Conservation (phyloP, 345 rosid genomes). For the Populus davidiana region DNA sequence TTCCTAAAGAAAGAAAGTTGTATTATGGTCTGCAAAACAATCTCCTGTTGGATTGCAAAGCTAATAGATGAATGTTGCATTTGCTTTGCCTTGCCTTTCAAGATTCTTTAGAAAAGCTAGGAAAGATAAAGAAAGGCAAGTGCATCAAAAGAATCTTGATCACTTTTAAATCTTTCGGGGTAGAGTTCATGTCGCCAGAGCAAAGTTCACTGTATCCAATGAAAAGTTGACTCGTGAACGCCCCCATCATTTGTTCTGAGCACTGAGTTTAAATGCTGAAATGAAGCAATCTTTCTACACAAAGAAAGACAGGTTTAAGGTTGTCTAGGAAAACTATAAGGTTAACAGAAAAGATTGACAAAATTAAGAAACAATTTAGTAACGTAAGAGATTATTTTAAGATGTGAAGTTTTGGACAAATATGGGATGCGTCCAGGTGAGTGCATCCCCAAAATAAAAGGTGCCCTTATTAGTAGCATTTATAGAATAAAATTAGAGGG, state of each 20-base stretch:
- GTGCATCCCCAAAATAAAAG: not conserved
- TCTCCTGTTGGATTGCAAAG: not conserved
- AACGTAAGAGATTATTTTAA: not conserved
- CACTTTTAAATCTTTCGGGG: not conserved
- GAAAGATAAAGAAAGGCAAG: not conserved
- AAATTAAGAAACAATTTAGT: not conserved
- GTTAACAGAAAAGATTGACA: not conserved
- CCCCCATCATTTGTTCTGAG: not conserved
- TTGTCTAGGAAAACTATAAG: not conserved
- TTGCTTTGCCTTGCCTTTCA: not conserved
- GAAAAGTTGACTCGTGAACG: not conserved
- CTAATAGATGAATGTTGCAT: not conserved
- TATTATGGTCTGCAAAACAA: not conserved
- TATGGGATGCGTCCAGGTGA: not conserved
- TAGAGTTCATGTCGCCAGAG: not conserved
- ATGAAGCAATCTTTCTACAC: not conserved
- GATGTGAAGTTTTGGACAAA: not conserved
- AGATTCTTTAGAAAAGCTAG: not conserved
- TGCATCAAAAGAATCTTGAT: not conserved
- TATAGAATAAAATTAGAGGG: not conserved
- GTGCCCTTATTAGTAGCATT: not conserved
- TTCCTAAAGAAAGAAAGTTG: not conserved
- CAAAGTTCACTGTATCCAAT: not conserved
- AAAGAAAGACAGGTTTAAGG: not conserved
- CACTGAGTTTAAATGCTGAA: not conserved